These are phyloP conservation scores for Astragalus membranaceus DNA, from an alignment of 306 rosid genomes.

Conservation along the genomic window DNA sequence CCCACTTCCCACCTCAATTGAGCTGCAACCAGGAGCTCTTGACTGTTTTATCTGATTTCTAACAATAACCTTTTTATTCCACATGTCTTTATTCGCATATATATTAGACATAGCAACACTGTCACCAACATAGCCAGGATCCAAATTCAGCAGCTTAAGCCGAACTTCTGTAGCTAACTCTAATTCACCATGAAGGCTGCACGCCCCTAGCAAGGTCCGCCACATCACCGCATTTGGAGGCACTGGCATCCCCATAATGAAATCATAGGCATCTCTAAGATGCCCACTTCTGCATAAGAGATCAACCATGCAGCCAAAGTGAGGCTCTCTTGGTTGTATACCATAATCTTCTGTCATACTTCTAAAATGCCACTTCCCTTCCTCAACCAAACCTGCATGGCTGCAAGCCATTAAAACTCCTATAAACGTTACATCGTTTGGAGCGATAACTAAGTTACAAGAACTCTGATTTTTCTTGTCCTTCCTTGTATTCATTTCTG, in stretches of 20 bases:
- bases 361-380: slow-evolving; percentile 48
- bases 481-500: slow-evolving; percentile 7
- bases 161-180: slow-evolving; percentile 39
- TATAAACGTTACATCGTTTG: slow-evolving; percentile 50
- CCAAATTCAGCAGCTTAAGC: slow-evolving; percentile 36
- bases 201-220: slow-evolving; percentile 54
- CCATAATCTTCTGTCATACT: slow-evolving; percentile 45
- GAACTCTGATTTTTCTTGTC: neutral
- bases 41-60: slow-evolving; percentile 36
- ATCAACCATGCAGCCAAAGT: slow-evolving; percentile 64
- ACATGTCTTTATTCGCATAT: slow-evolving; percentile 51
- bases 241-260: slow-evolving; percentile 35
- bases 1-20: slow-evolving; percentile 38
- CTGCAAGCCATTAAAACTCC: slow-evolving; percentile 77
- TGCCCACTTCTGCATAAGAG: slow-evolving; percentile 52
- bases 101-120: slow-evolving; percentile 57
- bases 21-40: slow-evolving; percentile 43
- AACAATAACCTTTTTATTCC: slow-evolving; percentile 41
- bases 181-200: slow-evolving; percentile 42
- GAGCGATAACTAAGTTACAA: slow-evolving; percentile 2
- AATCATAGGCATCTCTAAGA: slow-evolving; percentile 43
- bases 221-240: slow-evolving; percentile 39
- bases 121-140: slow-evolving; percentile 47
- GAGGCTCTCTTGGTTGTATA: slow-evolving; percentile 47
- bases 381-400: slow-evolving; percentile 57